These are phyloP conservation scores for Solanum chacoense DNA, from an alignment of 305 asterid genomes.

Conservation along the genomic window DNA sequence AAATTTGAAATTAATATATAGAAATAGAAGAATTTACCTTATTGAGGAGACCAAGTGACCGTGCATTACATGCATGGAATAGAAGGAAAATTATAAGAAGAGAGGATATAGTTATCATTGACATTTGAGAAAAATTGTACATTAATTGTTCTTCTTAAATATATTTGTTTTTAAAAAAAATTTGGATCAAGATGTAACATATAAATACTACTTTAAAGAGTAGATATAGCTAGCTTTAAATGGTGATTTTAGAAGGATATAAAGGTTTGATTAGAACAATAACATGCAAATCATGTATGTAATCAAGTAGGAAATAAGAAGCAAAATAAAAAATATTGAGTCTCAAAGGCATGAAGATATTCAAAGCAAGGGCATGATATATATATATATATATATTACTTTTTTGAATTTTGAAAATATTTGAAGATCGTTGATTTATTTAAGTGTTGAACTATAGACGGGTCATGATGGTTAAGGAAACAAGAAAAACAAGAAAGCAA, in stretches of 20 bases:
- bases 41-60: conserved; percentile 13
- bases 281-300: neutral
- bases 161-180: neutral
- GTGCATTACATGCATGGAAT: conserved; percentile 29
- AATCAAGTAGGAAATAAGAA: neutral
- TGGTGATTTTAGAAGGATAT: neutral
- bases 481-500: conserved; percentile 41
- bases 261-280: neutral
- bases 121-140: conserved; percentile 12
- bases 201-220: neutral
- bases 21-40: neutral
- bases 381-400: too few species aligned
- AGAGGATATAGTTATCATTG: conserved; percentile 4
- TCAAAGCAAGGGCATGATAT: neutral
- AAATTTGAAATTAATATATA: neutral
- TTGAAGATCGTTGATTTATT: neutral
- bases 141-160: neutral
- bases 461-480: conserved; percentile 4
- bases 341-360: neutral
- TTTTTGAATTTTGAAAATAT: neutral
- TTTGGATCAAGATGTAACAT: neutral
- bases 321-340: neutral
- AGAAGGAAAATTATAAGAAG: conserved; percentile 18
- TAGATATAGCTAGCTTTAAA: neutral
- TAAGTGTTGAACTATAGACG: neutral